A percentile compares a stretch with the other conserved stretches of the same genome.
phyloP scores from a whole-genome alignment of 179 eudicot species.

The Nepenthes alata region DNA sequence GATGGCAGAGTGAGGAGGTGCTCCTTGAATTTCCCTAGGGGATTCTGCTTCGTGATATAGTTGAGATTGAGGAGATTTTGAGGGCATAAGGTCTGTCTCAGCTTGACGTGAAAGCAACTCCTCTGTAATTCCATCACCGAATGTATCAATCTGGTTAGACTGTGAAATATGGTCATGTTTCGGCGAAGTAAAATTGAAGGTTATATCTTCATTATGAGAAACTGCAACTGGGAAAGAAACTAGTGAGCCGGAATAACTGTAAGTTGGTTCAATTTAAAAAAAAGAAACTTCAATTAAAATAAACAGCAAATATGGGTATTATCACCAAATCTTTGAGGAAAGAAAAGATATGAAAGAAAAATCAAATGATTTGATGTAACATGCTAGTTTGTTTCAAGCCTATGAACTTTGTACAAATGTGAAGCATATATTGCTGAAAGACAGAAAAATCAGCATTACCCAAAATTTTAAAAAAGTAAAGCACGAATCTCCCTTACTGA shows the following conservation, averaged over 20 bases:
- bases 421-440: too few species aligned
- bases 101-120: conserved; percentile 18
- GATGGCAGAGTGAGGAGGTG: conserved; percentile 6
- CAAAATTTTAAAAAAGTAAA: too few species aligned
- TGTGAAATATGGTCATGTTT: conserved; percentile 15
- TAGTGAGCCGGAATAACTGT: neutral
- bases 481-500: too few species aligned
- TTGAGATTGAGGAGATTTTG: conserved; percentile 19
- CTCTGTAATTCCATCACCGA: conserved; percentile 13
- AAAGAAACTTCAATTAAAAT: neutral
- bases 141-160: conserved; percentile 12
- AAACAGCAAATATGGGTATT: neutral
- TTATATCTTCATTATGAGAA: conserved; percentile 17
- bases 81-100: conserved; percentile 16
- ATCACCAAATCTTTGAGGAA: too few species aligned
- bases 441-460: too few species aligned
- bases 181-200: conserved; percentile 11
- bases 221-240: conserved; percentile 24
- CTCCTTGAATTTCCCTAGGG: conserved; percentile 20
- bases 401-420: too few species aligned
- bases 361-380: too few species aligned
- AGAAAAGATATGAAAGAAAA: too few species aligned
- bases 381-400: too few species aligned
- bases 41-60: conserved; percentile 15
- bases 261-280: neutral